These are phyloP conservation scores for Teratosphaeria epicoccoides DNA, from an alignment of 2,329 filamentous ascomycete species.

Conservation along the genomic window DNA sequence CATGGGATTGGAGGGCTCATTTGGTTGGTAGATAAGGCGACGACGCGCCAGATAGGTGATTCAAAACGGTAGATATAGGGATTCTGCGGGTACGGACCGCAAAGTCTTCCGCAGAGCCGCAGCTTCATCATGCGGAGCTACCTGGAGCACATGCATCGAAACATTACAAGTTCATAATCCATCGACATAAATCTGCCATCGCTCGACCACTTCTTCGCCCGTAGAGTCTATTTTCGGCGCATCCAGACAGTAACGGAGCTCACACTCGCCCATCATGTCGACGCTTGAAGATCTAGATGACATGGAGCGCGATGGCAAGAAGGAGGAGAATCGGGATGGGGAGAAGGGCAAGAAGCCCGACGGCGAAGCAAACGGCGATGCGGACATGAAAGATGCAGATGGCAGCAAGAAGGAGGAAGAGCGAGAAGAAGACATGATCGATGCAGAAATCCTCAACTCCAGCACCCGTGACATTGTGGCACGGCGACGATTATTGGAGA, in stretches of 20 bases:
- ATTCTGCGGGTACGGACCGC: background rate
- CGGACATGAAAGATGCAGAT: constrained; percentile 76
- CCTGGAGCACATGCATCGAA: background rate
- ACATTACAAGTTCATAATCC: background rate
- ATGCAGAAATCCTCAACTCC: constrained; percentile 84
- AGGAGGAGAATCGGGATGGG: constrained; percentile 43
- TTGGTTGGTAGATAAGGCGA: no score
- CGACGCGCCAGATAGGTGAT: no score
- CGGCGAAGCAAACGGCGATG: constrained; percentile 50
- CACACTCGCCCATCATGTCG: constrained; percentile 52
- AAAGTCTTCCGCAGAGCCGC: background rate
- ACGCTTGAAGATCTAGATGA: constrained; percentile 88
- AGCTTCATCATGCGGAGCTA: background rate
- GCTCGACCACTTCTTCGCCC: background rate
- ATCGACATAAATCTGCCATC: background rate
- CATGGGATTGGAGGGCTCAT: no score
- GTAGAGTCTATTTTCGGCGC: no score
- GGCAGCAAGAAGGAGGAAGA: constrained; percentile 48
- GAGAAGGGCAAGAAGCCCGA: constrained; percentile 47
- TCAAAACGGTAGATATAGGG: no score
- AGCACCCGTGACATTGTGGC: constrained; percentile 93
- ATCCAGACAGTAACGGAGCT: background rate
- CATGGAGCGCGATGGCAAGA: constrained; percentile 68
- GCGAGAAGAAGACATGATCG: constrained; percentile 63
- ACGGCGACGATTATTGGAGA: constrained; percentile 83